Evolutionary conservation across 306 rosid species (phyloP).

Genomic region (Amphicarpaea edgeworthii): DNA sequence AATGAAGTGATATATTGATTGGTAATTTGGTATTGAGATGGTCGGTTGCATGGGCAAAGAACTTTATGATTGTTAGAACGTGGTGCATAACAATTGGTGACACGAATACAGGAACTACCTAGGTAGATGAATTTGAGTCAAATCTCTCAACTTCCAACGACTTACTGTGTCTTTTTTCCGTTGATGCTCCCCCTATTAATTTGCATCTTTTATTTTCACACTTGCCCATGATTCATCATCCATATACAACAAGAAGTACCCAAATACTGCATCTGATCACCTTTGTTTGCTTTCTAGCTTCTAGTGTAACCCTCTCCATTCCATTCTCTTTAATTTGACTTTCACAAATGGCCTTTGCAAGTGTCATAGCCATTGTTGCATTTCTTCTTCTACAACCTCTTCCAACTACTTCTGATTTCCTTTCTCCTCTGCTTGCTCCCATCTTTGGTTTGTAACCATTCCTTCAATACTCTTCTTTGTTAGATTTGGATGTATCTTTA

Average conservation of each 20-base stretch:
- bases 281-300: too few species aligned
- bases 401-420: slow-evolving; percentile 47
- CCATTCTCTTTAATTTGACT: slow-evolving; percentile 16
- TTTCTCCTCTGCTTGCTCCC: slow-evolving; percentile 52
- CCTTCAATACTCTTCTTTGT: slow-evolving; percentile 25
- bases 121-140: background rate
- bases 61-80: background rate
- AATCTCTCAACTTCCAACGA: background rate
- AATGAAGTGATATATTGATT: too few species aligned
- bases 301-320: too few species aligned
- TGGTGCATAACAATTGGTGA: background rate
- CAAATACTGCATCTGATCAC: too few species aligned
- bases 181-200: too few species aligned
- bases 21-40: too few species aligned
- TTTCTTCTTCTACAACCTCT: slow-evolving; percentile 56
- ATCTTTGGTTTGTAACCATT: slow-evolving; percentile 60
- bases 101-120: too few species aligned
- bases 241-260: too few species aligned
- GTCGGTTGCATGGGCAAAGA: background rate
- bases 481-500: background rate
- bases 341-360: slow-evolving; percentile 59
- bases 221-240: too few species aligned
- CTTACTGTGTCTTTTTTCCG: background rate
- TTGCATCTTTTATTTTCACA: too few species aligned
- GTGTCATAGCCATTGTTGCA: slow-evolving; percentile 41